A percentile compares a stretch with the other conserved stretches of the same genome.
phyloP scores from a whole-genome alignment of 345 rosid genomes.

The Sisymbrium irio region DNA sequence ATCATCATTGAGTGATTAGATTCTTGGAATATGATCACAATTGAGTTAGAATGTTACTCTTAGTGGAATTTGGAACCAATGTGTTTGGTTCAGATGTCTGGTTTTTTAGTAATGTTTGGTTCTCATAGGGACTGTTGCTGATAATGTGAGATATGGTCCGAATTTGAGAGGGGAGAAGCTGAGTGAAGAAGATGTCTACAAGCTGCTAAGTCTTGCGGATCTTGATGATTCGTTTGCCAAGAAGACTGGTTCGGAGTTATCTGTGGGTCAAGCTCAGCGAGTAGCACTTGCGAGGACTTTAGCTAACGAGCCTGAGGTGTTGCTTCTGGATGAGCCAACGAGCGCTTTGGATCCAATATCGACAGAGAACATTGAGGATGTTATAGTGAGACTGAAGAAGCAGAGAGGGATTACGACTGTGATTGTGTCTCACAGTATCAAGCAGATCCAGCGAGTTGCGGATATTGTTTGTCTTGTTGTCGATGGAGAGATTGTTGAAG shows the following conservation, averaged over 20 bases:
- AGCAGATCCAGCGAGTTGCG: conserved; percentile 84
- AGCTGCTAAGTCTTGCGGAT: conserved; percentile 68
- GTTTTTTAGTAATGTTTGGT: background rate
- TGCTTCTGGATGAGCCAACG: conserved; percentile 80
- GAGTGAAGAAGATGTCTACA: conserved; percentile 48
- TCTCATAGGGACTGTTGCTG: conserved; percentile 69
- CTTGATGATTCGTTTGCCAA: conserved; percentile 55
- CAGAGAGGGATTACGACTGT: conserved; percentile 57
- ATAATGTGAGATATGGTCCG: conserved; percentile 80
- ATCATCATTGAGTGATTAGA: too few species aligned
- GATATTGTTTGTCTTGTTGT: conserved; percentile 80
- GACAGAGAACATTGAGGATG: conserved; percentile 83
- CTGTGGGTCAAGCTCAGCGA: conserved; percentile 91
- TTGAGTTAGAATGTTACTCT: background rate
- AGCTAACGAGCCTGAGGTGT: conserved; percentile 85
- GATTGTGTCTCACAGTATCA: conserved; percentile 86
- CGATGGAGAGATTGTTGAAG: conserved; percentile 74
- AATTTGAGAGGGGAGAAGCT: conserved; percentile 65
- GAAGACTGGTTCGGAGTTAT: conserved; percentile 60
- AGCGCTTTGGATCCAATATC: conserved; percentile 87
- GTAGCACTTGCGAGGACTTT: conserved; percentile 91
- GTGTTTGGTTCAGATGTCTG: background rate
- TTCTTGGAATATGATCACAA: too few species aligned
- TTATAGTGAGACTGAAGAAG: conserved; percentile 68
- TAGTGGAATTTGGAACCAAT: background rate